Evolutionary conservation across 2,329 filamentous ascomycete genomes (phyloP).

Genomic region (Fusarium sp.): DNA sequence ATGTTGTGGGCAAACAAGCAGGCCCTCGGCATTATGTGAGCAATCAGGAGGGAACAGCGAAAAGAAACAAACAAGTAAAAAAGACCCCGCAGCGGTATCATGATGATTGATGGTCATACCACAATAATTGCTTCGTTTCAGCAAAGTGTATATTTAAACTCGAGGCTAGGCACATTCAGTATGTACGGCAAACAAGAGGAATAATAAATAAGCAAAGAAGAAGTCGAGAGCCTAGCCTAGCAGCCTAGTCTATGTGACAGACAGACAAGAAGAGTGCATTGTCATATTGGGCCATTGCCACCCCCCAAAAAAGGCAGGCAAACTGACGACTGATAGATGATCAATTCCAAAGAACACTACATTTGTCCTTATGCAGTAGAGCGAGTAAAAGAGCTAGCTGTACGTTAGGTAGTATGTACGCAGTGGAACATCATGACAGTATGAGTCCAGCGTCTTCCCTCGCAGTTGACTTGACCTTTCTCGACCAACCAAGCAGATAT

Average conservation of each 20-base stretch:
- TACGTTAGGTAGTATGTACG: neutral
- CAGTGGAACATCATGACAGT: conserved; percentile 19
- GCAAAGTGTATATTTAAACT: conserved; percentile 2
- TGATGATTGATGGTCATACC: conserved; percentile 7
- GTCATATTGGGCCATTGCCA: neutral
- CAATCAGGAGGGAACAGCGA: neutral
- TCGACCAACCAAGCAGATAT: neutral
- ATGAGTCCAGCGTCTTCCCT: conserved; percentile 7
- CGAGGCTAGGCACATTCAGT: neutral
- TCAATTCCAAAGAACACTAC: conserved; percentile 13
- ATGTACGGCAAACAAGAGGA: neutral
- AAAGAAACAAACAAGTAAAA: neutral
- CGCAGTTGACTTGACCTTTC: conserved; percentile 4
- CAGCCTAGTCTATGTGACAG: neutral
- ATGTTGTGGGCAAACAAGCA: neutral
- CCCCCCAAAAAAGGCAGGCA: conserved; percentile 2
- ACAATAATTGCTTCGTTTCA: neutral
- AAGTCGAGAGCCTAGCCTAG: neutral
- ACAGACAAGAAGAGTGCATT: neutral
- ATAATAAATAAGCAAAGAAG: conserved; percentile 34
- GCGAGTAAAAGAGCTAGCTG: neutral
- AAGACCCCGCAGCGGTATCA: neutral
- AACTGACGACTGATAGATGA: conserved; percentile 11
- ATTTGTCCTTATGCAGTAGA: conserved; percentile 7
- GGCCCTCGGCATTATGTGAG: neutral